These are phyloP conservation scores for Scenedesmus sp. DNA, from an alignment of 163 green algal genomes.

Conservation along the genomic window DNA sequence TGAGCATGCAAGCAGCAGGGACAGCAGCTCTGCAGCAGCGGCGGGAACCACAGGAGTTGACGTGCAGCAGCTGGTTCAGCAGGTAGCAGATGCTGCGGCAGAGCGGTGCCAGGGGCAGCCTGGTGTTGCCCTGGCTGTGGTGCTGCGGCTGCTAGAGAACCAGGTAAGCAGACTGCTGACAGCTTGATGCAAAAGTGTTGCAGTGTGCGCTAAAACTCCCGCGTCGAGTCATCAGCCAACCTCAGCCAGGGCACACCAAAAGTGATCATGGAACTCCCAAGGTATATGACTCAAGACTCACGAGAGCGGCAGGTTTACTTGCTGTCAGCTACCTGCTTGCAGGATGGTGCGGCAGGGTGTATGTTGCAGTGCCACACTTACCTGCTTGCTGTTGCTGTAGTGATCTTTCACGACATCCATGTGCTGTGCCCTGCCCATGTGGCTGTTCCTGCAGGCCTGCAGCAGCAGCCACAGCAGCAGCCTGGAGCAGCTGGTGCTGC, in stretches of 20 bases:
- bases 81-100: constrained; percentile 11
- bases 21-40: not conserved
- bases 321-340: too few relatives aligned
- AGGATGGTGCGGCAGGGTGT: too few relatives aligned
- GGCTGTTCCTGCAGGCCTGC: not conserved
- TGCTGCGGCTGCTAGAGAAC: not conserved
- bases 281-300: too few relatives aligned
- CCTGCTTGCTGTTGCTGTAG: too few relatives aligned
- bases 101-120: constrained; percentile 7
- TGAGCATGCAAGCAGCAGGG: not conserved
- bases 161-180: not conserved
- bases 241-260: too few relatives aligned
- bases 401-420: too few relatives aligned
- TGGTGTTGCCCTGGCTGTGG: constrained; percentile 29
- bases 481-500: constrained; percentile 37
- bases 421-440: not conserved
- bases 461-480: not conserved
- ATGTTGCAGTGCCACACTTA: too few relatives aligned
- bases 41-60: not conserved
- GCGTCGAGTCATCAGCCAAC: too few relatives aligned
- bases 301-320: too few relatives aligned
- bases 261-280: too few relatives aligned
- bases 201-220: too few relatives aligned
- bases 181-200: not conserved
- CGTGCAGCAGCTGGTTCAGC: not conserved